Conservation (phyloP, 306 rosid species). For the Hippophae tibetana region DNA sequence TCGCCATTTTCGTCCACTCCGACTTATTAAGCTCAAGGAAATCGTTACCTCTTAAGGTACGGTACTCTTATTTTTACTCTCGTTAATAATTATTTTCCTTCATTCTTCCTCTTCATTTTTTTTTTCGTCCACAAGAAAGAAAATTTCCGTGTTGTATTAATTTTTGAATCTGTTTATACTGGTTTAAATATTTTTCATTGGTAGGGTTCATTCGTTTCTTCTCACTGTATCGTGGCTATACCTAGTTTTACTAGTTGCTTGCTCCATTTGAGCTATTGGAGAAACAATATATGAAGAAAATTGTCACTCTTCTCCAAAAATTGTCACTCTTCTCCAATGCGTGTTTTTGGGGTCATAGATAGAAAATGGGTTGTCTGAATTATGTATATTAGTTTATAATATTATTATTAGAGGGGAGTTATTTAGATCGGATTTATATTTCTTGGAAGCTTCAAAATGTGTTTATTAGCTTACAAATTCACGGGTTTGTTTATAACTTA, state of each 20-base stretch:
- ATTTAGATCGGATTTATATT: no score
- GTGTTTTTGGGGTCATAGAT: no score
- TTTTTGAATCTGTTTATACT: neutral
- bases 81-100: no score
- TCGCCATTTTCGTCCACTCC: no score
- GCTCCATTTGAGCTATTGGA: slow-evolving; percentile 1
- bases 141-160: neutral
- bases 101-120: neutral
- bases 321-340: neutral
- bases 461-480: no score
- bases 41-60: neutral
- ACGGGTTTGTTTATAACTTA: no score
- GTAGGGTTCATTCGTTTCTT: neutral
- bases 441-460: no score
- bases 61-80: neutral
- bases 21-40: no score
- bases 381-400: no score
- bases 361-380: no score
- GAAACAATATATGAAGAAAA: neutral
- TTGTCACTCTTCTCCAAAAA: neutral
- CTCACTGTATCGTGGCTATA: neutral
- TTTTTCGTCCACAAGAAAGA: neutral
- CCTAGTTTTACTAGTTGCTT: slow-evolving; percentile 5
- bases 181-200: neutral
- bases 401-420: no score